Evolutionary conservation across 1,139 yeast species (phyloP).

Genomic region (Scheffersomyces titani): DNA sequence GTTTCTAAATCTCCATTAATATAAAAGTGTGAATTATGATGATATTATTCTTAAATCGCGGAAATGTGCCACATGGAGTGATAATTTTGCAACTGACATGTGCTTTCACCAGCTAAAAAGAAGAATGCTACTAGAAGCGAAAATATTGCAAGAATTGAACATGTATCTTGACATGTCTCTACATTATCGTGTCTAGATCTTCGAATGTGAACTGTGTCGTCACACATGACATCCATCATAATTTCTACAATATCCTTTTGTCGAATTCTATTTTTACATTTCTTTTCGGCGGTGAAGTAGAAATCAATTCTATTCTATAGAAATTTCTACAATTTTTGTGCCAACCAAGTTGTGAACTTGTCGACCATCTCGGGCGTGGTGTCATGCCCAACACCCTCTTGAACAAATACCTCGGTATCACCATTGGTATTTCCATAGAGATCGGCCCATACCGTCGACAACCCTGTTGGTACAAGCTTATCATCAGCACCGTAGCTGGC

Average conservation of each 20-base stretch:
- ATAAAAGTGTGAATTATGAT: no score
- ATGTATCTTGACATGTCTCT: no score
- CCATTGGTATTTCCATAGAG: conserved; percentile 30
- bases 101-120: no score
- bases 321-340: conserved; percentile 6
- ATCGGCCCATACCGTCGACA: conserved; percentile 37
- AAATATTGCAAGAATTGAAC: no score
- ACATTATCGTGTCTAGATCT: no score
- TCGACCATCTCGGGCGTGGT: conserved; percentile 39
- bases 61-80: no score
- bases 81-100: no score
- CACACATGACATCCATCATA: background rate
- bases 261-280: background rate
- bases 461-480: conserved; percentile 36
- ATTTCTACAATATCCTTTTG: background rate
- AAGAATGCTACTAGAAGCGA: no score
- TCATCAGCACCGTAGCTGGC: conserved; percentile 42
- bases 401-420: conserved; percentile 24
- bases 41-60: no score
- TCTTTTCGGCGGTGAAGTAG: no score
- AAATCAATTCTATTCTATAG: no score
- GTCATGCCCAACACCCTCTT: conserved; percentile 38
- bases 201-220: background rate
- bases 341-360: conserved; percentile 35
- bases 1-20: no score